Evolutionary conservation across 2,329 filamentous ascomycete species (phyloP).

Genomic region (Acrodontium crateriforme): DNA sequence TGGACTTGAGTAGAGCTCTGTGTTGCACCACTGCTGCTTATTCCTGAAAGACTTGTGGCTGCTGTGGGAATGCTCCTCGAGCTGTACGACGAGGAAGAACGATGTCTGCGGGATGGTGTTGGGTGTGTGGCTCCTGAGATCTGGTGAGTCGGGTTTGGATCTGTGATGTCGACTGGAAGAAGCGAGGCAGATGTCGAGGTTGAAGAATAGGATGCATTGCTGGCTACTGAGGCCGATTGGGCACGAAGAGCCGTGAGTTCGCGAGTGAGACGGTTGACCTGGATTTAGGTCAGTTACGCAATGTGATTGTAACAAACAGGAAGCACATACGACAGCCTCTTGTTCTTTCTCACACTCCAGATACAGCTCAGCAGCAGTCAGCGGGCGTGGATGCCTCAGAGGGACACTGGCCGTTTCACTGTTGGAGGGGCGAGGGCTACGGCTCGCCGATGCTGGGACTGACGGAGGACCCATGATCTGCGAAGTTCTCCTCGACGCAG

Average conservation of each 20-base stretch:
- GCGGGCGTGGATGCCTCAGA: constrained; percentile 68
- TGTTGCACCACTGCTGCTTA: constrained; percentile 6
- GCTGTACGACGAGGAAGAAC: constrained; percentile 18
- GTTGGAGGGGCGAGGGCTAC: constrained; percentile 11
- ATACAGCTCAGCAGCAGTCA: constrained; percentile 82
- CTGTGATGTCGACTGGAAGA: constrained; percentile 30
- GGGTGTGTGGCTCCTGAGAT: constrained; percentile 37
- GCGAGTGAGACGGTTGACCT: constrained; percentile 87
- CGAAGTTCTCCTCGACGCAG: constrained; percentile 30
- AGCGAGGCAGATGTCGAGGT: constrained; percentile 35
- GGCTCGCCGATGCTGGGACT: constrained; percentile 8
- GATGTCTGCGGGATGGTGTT: constrained; percentile 40
- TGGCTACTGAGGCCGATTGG: constrained; percentile 47
- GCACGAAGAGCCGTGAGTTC: constrained; percentile 75
- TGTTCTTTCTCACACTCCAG: constrained; percentile 87
- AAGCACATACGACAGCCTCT: constrained; percentile 62
- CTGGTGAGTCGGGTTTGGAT: constrained; percentile 31
- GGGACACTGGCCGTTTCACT: constrained; percentile 33
- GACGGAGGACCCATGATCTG: constrained; percentile 22
- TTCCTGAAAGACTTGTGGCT: constrained; percentile 10
- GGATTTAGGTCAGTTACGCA: constrained; percentile 3
- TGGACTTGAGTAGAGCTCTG: constrained; percentile 12
- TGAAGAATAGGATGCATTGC: constrained; percentile 40
- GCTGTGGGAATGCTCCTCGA: constrained; percentile 15
- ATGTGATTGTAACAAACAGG: not conserved